These are phyloP conservation scores for Canna indica DNA, from an alignment of 176 grass and related monocot genomes.

Conservation along the genomic window DNA sequence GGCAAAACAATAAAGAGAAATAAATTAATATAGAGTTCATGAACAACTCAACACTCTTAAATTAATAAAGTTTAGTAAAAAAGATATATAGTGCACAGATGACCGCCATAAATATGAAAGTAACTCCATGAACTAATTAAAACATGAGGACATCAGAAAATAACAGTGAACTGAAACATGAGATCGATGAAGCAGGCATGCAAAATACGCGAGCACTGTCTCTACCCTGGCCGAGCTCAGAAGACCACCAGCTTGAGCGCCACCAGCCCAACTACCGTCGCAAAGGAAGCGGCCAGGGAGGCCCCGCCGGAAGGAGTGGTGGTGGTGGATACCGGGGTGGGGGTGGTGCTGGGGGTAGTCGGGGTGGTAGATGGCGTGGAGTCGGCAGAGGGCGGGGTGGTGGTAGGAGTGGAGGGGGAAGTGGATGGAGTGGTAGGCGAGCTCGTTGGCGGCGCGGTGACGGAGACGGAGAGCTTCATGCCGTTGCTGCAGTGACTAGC, in stretches of 20 bases:
- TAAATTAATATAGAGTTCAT: too few species aligned
- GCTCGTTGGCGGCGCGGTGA: conserved; percentile 19
- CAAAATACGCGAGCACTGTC: conserved; percentile 11
- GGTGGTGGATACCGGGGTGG: neutral
- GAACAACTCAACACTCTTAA: too few species aligned
- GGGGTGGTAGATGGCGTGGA: neutral
- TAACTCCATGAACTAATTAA: too few species aligned
- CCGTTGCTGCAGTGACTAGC: conserved; percentile 36
- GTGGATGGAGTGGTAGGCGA: conserved; percentile 9
- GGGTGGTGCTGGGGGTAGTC: neutral
- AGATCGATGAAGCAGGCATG: neutral
- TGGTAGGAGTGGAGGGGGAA: conserved; percentile 4
- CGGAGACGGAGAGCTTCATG: conserved; percentile 64
- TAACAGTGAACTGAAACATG: too few species aligned
- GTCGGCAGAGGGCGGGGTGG: neutral
- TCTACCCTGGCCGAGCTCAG: conserved; percentile 5
- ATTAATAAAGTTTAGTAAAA: too few species aligned
- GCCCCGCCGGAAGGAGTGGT: neutral
- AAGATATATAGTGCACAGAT: too few species aligned
- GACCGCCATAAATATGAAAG: too few species aligned
- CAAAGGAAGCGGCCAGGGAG: neutral
- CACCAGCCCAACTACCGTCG: neutral
- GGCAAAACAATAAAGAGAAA: too few species aligned
- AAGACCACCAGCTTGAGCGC: neutral
- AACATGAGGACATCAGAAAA: too few species aligned